Evolutionary conservation across 2,329 filamentous ascomycete species (phyloP), one percentile per base, ranked within the genome.

Genomic region (Pseudogymnoascus sp.): DNA sequence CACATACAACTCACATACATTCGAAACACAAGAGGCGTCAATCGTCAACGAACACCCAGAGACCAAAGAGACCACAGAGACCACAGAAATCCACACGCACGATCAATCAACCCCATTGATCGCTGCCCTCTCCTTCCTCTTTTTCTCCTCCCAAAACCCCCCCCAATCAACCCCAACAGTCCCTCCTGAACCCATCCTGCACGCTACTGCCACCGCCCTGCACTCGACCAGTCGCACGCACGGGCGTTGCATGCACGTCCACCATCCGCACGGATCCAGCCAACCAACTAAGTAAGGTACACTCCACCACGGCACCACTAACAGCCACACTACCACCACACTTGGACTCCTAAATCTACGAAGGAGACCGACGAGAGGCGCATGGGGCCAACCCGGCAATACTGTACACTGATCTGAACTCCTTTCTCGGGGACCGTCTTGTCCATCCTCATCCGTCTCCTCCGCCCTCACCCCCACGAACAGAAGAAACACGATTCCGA

Each of bases 161-260:
- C 45, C 45, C 27, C 45, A 52, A 52, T 52, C 27, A 52, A 52
- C 45, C 27, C 48, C 48, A 13, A 55, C 27, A 55, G 9, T 55
- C 48, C 45, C 10, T 55, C 42, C 42, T n/a, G 42, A 7, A 29
- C 42, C 42, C 7, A 21, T 52, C 48, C 48, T 55, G 29, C 45
- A 33, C 27, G 45, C 45, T 55, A 55, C 45, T 33, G 27, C 27
- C 45, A 33, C 27, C n/a, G 27, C 8, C 27, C 45, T 55, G 29
- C 29, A 55, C 29, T 55, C 48, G 48, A 55, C 48, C 48, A 55
- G 48, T 55, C 48, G 48, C 29, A 55, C 48, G 48, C 48, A 55
- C 48, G 45, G 45, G 9, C 48, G 48, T 55, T 33, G 48, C 29
- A 55, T 33, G 48, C 48, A 55, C 48, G 48, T 55, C 48, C 48